These are phyloP conservation scores for Cylindrotheca closterium DNA, from an alignment of 108 stramenopile species.

Conservation along the genomic window DNA sequence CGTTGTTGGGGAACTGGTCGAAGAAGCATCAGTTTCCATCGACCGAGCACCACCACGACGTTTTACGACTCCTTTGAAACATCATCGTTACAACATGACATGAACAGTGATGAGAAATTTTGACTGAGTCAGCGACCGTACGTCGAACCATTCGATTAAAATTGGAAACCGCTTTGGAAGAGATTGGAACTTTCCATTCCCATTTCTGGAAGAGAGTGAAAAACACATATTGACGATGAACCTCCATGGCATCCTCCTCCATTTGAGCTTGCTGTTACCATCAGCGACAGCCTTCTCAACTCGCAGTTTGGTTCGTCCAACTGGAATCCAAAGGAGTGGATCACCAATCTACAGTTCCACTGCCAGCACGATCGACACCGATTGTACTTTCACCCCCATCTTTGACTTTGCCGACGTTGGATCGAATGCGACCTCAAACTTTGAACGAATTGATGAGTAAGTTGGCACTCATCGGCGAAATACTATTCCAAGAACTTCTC, in stretches of 20 bases:
- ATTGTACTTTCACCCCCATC: conserved; percentile 5
- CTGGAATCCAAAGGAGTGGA: neutral
- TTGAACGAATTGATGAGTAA: conserved; percentile 82
- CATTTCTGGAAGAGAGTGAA: no score
- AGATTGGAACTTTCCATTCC: no score
- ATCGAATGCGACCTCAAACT: conserved; percentile 39
- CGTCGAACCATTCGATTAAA: no score
- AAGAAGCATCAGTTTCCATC: no score
- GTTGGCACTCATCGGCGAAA: neutral
- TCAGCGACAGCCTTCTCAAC: neutral
- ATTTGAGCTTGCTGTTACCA: neutral
- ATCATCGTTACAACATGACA: no score
- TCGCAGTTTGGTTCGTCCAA: neutral
- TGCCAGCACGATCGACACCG: neutral
- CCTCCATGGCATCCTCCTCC: neutral
- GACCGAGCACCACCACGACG: no score
- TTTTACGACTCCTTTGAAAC: no score
- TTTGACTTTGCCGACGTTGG: conserved; percentile 21
- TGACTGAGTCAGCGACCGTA: no score
- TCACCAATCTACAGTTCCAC: neutral
- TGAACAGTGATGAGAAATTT: no score
- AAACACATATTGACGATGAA: no score
- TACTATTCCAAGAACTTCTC: neutral
- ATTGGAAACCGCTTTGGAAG: no score
- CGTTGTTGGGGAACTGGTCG: no score